Evolutionary conservation across 495 filamentous ascomycete genomes (phyloP).

Genomic region (Tirmania nivea): DNA sequence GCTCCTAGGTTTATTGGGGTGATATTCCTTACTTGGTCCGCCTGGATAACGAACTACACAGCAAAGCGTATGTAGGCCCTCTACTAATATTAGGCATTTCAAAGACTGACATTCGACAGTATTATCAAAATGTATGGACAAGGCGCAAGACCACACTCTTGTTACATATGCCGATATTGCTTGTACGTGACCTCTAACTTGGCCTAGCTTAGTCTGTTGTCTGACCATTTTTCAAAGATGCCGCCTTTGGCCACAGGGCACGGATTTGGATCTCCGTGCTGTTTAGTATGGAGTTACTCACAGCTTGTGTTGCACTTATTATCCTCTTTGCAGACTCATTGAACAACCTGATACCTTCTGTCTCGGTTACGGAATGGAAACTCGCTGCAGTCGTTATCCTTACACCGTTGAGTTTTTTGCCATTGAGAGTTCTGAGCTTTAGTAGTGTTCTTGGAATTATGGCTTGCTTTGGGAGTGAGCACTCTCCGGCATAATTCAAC

Average conservation of each 20-base stretch:
- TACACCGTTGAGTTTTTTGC: constrained; percentile 67
- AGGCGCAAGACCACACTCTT: constrained; percentile 44
- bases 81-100: too few relatives aligned
- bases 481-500: neutral
- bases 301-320: constrained; percentile 72
- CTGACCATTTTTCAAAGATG: constrained; percentile 18
- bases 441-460: constrained; percentile 81
- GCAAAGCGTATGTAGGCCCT: constrained; percentile 33
- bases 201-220: neutral
- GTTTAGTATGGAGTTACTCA: constrained; percentile 73
- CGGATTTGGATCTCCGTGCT: constrained; percentile 61
- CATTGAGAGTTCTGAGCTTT: constrained; percentile 64
- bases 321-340: constrained; percentile 88
- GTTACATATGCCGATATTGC: constrained; percentile 87
- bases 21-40: constrained; percentile 47
- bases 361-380: constrained; percentile 62
- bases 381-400: constrained; percentile 61
- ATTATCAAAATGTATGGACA: constrained; percentile 72
- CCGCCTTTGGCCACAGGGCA: constrained; percentile 70
- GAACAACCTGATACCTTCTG: constrained; percentile 50
- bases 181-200: constrained; percentile 17
- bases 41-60: constrained; percentile 61
- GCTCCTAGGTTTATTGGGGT: constrained; percentile 41
- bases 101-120: neutral
- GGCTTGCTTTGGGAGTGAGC: constrained; percentile 65